These are phyloP conservation scores for Diaporthe capsici DNA, from an alignment of 2,329 filamentous ascomycete genomes.

Conservation along the genomic window DNA sequence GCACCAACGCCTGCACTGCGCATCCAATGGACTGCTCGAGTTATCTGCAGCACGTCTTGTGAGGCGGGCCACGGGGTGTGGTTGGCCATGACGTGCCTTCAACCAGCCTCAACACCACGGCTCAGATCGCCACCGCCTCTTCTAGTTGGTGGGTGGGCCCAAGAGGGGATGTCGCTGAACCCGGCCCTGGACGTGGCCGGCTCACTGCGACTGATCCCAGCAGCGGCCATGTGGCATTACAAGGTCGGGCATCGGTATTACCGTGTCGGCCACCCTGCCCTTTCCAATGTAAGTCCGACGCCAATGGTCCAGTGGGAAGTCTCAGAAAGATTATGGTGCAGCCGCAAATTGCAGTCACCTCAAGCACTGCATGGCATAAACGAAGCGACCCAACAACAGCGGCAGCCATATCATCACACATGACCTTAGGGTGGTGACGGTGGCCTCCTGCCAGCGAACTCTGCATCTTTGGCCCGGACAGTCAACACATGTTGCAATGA, in stretches of 20 bases:
- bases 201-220: conserved; percentile 33
- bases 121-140: conserved; percentile 29
- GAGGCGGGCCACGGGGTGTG: background rate
- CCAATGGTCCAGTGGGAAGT: conserved; percentile 32
- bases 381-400: conserved; percentile 21
- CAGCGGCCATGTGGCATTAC: conserved; percentile 38
- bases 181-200: conserved; percentile 35
- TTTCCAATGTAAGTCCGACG: conserved; percentile 30
- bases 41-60: background rate
- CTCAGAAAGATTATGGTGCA: conserved; percentile 36
- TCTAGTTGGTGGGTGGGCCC: conserved; percentile 30
- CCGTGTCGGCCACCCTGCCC: conserved; percentile 37
- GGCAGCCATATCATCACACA: conserved; percentile 37
- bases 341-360: conserved; percentile 36
- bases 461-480: conserved; percentile 8
- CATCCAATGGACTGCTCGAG: background rate
- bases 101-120: conserved; percentile 37
- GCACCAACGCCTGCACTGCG: background rate
- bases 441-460: conserved; percentile 27
- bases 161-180: conserved; percentile 12
- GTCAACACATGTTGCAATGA: conserved; percentile 26
- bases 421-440: conserved; percentile 33
- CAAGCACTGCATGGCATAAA: conserved; percentile 30
- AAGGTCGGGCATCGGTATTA: conserved; percentile 40
- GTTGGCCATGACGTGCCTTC: background rate